Percentiles rank a stretch among this genome's conserved stretches.
Evolutionary conservation across 116 monocot genomes (phyloP).

Genomic region (Iris pallida): DNA sequence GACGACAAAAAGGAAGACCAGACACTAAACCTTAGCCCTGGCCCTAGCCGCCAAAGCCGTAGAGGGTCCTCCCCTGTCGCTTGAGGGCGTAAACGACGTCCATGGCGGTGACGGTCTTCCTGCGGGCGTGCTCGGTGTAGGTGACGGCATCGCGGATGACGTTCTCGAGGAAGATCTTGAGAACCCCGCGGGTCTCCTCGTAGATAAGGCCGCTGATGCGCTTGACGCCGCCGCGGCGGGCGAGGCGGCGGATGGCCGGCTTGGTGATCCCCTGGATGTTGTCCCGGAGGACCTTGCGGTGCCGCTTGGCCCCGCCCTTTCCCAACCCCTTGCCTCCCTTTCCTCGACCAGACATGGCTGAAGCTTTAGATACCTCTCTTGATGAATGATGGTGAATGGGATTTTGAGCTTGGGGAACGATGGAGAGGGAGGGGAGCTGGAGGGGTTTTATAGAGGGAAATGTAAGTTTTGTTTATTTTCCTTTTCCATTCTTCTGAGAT

Average conservation of each 20-base stretch:
- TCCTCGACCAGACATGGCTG: slow-evolving; percentile 6
- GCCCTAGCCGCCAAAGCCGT: slow-evolving; percentile 39
- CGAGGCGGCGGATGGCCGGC: slow-evolving; percentile 38
- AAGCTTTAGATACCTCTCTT: too few species aligned
- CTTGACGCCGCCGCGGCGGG: slow-evolving; percentile 50
- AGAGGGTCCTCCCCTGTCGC: slow-evolving; percentile 49
- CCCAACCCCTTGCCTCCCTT: slow-evolving; percentile 15
- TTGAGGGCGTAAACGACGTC: slow-evolving; percentile 56
- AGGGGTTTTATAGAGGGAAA: too few species aligned
- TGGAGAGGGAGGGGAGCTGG: too few species aligned
- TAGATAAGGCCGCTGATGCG: slow-evolving; percentile 51
- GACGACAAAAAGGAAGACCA: neutral
- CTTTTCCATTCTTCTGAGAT: too few species aligned
- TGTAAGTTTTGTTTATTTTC: too few species aligned
- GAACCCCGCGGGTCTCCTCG: slow-evolving; percentile 47
- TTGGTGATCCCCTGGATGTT: slow-evolving; percentile 36
- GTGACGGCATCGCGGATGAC: slow-evolving; percentile 54
- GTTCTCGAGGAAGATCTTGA: slow-evolving; percentile 54
- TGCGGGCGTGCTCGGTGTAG: slow-evolving; percentile 53
- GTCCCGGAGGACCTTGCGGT: slow-evolving; percentile 33
- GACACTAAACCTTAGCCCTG: neutral
- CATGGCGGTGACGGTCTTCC: slow-evolving; percentile 54
- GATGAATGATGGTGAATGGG: too few species aligned
- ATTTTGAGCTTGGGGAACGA: too few species aligned
- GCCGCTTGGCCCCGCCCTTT: slow-evolving; percentile 33